Evolutionary conservation across 116 monocot genomes (phyloP).

Genomic region (Papilionanthe hybrid): DNA sequence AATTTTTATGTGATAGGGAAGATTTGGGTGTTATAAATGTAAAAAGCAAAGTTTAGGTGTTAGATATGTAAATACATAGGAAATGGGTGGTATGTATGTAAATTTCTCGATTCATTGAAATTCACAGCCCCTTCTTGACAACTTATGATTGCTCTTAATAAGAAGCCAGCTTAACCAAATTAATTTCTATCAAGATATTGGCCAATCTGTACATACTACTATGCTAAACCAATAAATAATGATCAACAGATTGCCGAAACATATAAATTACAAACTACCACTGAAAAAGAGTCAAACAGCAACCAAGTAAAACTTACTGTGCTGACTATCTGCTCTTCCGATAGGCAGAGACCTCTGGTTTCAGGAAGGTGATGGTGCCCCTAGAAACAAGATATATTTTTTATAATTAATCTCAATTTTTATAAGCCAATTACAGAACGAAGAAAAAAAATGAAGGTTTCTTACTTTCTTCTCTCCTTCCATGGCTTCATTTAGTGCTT

Average conservation of each 20-base stretch:
- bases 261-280: conserved; percentile 17
- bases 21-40: neutral
- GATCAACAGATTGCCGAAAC: neutral
- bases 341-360: conserved; percentile 86
- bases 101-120: too few relatives aligned
- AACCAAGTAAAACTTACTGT: conserved; percentile 31
- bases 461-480: conserved; percentile 81
- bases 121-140: too few relatives aligned
- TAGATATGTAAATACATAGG: too few relatives aligned
- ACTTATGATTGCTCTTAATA: too few relatives aligned
- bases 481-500: conserved; percentile 92
- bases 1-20: too few relatives aligned
- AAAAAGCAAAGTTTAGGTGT: neutral
- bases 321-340: conserved; percentile 79
- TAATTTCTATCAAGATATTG: too few relatives aligned
- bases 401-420: neutral
- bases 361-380: conserved; percentile 74
- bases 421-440: neutral
- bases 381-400: conserved; percentile 27
- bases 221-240: too few relatives aligned
- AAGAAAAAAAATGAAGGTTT: neutral
- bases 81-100: too few relatives aligned
- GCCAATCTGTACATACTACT: too few relatives aligned
- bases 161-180: too few relatives aligned
- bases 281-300: neutral